Evolutionary conservation across 73 alveolate genomes (phyloP).

Genomic region (Blepharisma stoltei): DNA sequence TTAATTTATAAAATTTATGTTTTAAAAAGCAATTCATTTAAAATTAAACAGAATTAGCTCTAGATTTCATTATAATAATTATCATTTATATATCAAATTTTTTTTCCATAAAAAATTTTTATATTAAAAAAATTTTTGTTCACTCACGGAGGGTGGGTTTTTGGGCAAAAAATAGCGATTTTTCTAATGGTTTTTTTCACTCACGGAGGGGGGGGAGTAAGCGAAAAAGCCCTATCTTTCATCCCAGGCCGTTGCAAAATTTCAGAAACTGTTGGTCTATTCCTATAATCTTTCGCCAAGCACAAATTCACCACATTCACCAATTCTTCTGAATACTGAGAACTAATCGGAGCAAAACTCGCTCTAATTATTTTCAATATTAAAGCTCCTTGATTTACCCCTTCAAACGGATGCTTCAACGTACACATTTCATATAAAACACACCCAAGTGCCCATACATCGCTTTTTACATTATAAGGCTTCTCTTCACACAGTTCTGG

Average conservation of each 20-base stretch:
- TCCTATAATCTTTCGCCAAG: conserved; percentile 78
- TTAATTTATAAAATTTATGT: no score
- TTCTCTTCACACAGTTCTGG: conserved; percentile 94
- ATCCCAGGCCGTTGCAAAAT: conserved; percentile 46
- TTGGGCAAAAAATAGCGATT: no score
- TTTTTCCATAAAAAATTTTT: no score
- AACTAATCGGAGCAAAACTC: conserved; percentile 82
- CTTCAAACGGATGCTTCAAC: conserved; percentile 93
- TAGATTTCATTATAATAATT: no score
- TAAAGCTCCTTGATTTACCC: conserved; percentile 92
- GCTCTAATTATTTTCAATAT: conserved; percentile 93
- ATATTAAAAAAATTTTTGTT: no score
- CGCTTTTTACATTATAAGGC: conserved; percentile 81
- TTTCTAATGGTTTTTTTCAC: no score
- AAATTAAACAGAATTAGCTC: no score
- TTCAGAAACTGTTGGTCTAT: conserved; percentile 83
- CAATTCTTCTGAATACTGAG: conserved; percentile 72
- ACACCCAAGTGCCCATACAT: conserved; percentile 92
- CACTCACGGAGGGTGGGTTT: no score
- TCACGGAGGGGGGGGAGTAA: no score
- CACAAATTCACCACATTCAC: conserved; percentile 73
- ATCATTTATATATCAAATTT: no score
- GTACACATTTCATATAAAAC: conserved; percentile 98
- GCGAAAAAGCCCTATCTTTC: conserved; percentile 37
- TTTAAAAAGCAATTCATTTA: no score